Conservation (phyloP, 2,329 filamentous ascomycete species). For the Alternaria metachromatica region DNA sequence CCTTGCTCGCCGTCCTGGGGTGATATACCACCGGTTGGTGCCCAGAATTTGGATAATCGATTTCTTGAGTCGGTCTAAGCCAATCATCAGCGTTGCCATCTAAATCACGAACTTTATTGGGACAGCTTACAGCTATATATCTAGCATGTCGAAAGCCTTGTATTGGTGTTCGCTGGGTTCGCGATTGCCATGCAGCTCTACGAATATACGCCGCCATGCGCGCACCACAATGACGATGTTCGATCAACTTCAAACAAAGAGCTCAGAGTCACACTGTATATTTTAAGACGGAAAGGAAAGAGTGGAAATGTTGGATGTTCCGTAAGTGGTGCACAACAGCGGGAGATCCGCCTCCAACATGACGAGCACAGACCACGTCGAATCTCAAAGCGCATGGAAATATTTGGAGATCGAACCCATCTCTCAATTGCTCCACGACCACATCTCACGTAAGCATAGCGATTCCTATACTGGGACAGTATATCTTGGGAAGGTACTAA, state of each 20-base stretch:
- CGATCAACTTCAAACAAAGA: too few relatives aligned
- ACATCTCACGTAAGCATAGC: constrained; percentile 36
- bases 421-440: constrained; percentile 31
- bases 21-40: constrained; percentile 74
- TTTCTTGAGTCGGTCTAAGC: constrained; percentile 61
- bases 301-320: background rate
- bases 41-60: constrained; percentile 78
- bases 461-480: background rate
- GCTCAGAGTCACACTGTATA: background rate
- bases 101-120: rapidly evolving
- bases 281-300: background rate
- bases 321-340: constrained; percentile 10
- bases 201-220: constrained; percentile 40
- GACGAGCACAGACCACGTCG: constrained; percentile 33
- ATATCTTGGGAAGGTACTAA: background rate
- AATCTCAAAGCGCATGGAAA: constrained; percentile 31
- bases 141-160: constrained; percentile 21
- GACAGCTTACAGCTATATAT: constrained; percentile 48
- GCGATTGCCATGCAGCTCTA: constrained; percentile 24
- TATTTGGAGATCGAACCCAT: constrained; percentile 33
- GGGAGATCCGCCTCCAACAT: constrained; percentile 18
- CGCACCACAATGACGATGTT: background rate
- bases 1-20: constrained; percentile 58
- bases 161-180: constrained; percentile 7
- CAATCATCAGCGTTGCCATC: background rate